Conservation (phyloP, 2,329 filamentous ascomycete genomes). For the Cladosporium sp. region DNA sequence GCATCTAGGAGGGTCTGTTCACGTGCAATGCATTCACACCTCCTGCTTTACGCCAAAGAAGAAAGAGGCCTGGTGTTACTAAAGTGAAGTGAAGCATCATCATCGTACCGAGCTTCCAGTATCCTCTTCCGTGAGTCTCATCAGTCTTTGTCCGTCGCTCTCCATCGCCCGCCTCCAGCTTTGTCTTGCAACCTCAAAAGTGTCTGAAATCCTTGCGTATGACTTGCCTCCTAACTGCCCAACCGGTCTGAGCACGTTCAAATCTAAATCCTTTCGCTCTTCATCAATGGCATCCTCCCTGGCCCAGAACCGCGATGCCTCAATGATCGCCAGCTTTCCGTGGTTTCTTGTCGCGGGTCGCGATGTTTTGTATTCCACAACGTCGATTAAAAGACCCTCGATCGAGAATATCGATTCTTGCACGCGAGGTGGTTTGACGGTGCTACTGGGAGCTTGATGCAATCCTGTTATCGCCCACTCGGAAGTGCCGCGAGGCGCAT, state of each 20-base stretch:
- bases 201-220: slow-evolving; percentile 68
- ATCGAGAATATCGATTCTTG: slow-evolving; percentile 78
- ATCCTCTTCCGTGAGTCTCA: too few species aligned
- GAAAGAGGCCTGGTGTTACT: too few species aligned
- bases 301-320: slow-evolving; percentile 85
- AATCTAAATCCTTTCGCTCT: slow-evolving; percentile 67
- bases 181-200: slow-evolving; percentile 65
- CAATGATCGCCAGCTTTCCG: slow-evolving; percentile 69
- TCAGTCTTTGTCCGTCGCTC: not conserved
- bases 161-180: slow-evolving; percentile 33
- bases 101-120: too few species aligned
- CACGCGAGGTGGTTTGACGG: slow-evolving; percentile 68
- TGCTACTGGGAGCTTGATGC: slow-evolving; percentile 61
- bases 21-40: too few species aligned
- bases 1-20: too few species aligned
- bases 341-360: slow-evolving; percentile 68
- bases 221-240: slow-evolving; percentile 80
- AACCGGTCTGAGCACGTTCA: slow-evolving; percentile 66
- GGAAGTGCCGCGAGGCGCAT: slow-evolving; percentile 69
- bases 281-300: slow-evolving; percentile 83
- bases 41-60: too few species aligned
- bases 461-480: slow-evolving; percentile 80
- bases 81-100: too few species aligned
- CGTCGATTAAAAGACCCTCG: slow-evolving; percentile 72
- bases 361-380: slow-evolving; percentile 72